These are phyloP conservation scores for Colletotrichum theobromicola DNA, from an alignment of 2,329 filamentous ascomycete species.

Conservation along the genomic window DNA sequence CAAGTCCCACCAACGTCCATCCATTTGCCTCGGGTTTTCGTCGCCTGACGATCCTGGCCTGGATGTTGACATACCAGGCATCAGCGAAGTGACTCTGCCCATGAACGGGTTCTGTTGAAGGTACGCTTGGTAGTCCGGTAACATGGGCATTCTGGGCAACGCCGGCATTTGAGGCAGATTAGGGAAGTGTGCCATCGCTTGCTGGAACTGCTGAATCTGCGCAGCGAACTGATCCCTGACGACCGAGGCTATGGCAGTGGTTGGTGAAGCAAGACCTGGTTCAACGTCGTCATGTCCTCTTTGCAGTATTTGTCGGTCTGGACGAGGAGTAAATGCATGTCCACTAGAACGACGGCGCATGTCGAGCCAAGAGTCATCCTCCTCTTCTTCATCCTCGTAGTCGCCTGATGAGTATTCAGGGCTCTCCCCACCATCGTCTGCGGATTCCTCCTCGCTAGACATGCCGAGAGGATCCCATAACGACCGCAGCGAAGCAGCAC, in stretches of 20 bases:
- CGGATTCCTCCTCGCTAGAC: constrained; percentile 45
- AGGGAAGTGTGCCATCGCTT: constrained; percentile 67
- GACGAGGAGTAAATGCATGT: constrained; percentile 26
- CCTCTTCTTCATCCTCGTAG: constrained; percentile 47
- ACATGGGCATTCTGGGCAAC: constrained; percentile 62
- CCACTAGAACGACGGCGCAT: constrained; percentile 37
- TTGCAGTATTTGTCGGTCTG: constrained; percentile 11
- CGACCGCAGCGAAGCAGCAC: constrained; percentile 69
- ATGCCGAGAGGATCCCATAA: constrained; percentile 64
- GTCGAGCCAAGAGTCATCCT: constrained; percentile 42
- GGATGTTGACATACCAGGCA: constrained; percentile 65
- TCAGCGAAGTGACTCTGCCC: constrained; percentile 73
- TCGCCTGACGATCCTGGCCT: constrained; percentile 53
- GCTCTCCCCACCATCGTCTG: constrained; percentile 44
- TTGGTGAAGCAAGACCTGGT: constrained; percentile 53
- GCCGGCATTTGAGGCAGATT: constrained; percentile 62
- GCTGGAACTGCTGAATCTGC: constrained; percentile 79
- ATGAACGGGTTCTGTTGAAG: constrained; percentile 65
- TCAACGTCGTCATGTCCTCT: constrained; percentile 20
- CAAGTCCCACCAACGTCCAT: constrained; percentile 72
- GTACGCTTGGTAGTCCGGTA: constrained; percentile 77
- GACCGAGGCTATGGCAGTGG: constrained; percentile 68
- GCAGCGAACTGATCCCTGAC: constrained; percentile 76
- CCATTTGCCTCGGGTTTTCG: constrained; percentile 47
- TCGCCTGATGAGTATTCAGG: constrained; percentile 52